Evolutionary conservation across 208 protist genomes (phyloP).

Genomic region (Crithidia bombi): DNA sequence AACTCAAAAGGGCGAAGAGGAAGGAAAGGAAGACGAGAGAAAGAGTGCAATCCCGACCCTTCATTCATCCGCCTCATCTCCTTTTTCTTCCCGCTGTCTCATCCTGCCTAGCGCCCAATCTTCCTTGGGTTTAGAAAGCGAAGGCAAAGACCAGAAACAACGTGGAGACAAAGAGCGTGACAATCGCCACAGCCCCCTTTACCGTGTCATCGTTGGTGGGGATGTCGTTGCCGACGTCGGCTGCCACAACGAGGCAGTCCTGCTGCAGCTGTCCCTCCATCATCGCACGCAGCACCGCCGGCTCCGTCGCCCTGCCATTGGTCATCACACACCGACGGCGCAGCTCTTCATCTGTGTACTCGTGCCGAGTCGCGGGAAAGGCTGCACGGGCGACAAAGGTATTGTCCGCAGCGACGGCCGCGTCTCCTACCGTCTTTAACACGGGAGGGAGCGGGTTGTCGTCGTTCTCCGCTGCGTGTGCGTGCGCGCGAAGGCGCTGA

Average conservation of each 20-base stretch:
- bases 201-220: slow-evolving; percentile 15
- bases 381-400: neutral
- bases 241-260: slow-evolving; percentile 27
- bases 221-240: slow-evolving; percentile 33
- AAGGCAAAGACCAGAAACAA: slow-evolving; percentile 13
- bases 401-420: neutral
- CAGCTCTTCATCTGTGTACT: slow-evolving; percentile 18
- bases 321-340: slow-evolving; percentile 19
- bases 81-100: too few species aligned
- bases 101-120: too few species aligned
- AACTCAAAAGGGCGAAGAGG: too few species aligned
- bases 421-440: neutral
- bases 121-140: slow-evolving; percentile 9
- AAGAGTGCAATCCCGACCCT: too few species aligned
- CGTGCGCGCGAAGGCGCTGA: neutral
- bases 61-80: too few species aligned
- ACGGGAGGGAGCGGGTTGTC: neutral
- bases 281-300: slow-evolving; percentile 20
- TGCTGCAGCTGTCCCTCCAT: slow-evolving; percentile 21
- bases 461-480: neutral
- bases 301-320: slow-evolving; percentile 13
- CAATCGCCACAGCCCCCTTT: slow-evolving; percentile 11
- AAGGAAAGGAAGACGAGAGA: too few species aligned
- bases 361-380: neutral
- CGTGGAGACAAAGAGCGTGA: slow-evolving; percentile 12